Evolutionary conservation across 495 filamentous ascomycete species (phyloP).

Genomic region (Penicillium canescens): DNA sequence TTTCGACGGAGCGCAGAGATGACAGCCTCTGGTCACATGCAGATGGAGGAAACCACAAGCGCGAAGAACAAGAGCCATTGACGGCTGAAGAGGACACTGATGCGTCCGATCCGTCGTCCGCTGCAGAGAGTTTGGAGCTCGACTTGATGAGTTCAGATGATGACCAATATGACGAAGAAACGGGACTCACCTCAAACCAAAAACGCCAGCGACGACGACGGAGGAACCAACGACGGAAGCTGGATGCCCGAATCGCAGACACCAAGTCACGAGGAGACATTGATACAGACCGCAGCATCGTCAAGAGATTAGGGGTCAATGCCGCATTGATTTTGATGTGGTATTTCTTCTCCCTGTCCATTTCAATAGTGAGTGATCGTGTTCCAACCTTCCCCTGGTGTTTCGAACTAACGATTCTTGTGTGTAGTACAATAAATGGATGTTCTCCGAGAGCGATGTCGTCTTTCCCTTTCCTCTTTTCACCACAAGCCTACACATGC

Average conservation of each 20-base stretch:
- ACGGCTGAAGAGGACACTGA: constrained; percentile 40
- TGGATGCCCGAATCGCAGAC: constrained; percentile 73
- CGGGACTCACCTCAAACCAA: constrained; percentile 75
- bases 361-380: constrained; percentile 76
- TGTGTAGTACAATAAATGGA: constrained; percentile 97
- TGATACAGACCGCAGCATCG: constrained; percentile 66
- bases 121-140: constrained; percentile 57
- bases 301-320: constrained; percentile 70
- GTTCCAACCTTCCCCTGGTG: background rate
- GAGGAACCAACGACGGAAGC: constrained; percentile 62
- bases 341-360: constrained; percentile 93
- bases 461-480: constrained; percentile 95
- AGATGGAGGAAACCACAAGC: constrained; percentile 32
- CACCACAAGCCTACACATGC: constrained; percentile 93
- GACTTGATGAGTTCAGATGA: constrained; percentile 63
- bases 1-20: constrained; percentile 49
- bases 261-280: constrained; percentile 27
- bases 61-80: constrained; percentile 38
- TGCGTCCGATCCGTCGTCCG: constrained; percentile 49
- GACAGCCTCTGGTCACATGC: constrained; percentile 31
- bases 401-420: background rate
- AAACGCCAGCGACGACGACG: constrained; percentile 64
- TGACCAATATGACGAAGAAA: constrained; percentile 85
- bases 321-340: constrained; percentile 76
- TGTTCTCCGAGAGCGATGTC: constrained; percentile 85